phyloP scores from a whole-genome alignment of 495 filamentous ascomycete genomes.

The Aspergillus indologenus region DNA sequence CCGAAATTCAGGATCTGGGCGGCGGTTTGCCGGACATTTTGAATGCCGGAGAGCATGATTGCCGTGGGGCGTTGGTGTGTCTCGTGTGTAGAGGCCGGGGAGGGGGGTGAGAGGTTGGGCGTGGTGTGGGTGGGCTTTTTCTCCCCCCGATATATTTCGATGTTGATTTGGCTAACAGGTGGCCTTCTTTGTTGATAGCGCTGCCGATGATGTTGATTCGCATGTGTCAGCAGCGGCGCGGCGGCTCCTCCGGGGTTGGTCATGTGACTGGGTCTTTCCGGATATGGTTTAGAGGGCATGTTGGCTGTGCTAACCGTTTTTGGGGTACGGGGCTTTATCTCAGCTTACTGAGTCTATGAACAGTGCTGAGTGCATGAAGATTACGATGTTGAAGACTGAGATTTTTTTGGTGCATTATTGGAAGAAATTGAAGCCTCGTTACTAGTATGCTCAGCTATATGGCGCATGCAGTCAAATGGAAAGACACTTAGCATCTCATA shows the following conservation, averaged over 20 bases:
- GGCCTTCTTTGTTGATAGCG: not conserved
- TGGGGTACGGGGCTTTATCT: too few relatives aligned
- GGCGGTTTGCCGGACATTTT: constrained; percentile 77
- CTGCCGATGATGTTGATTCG: not conserved
- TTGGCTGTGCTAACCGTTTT: too few relatives aligned
- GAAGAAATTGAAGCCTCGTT: too few relatives aligned
- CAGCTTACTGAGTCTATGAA: too few relatives aligned
- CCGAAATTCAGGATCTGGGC: constrained; percentile 94
- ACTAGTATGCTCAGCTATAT: too few relatives aligned
- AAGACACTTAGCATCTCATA: too few relatives aligned
- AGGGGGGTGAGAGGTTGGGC: not conserved
- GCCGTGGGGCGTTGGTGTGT: constrained; percentile 5
- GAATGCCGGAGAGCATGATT: constrained; percentile 71
- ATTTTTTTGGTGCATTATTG: too few relatives aligned
- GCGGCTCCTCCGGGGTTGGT: not conserved
- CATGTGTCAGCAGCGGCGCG: not conserved
- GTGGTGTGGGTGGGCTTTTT: not conserved
- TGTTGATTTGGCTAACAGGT: not conserved
- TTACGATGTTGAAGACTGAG: too few relatives aligned
- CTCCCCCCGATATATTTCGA: not conserved
- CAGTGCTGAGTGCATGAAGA: too few relatives aligned
- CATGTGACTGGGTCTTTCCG: not conserved
- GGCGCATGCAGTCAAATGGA: too few relatives aligned
- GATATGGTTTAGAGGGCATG: too few relatives aligned
- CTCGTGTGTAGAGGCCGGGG: not conserved